Base-by-base conservation (phyloP, 2,329 filamentous ascomycete species). In the Talaromyces sp. region DNA sequence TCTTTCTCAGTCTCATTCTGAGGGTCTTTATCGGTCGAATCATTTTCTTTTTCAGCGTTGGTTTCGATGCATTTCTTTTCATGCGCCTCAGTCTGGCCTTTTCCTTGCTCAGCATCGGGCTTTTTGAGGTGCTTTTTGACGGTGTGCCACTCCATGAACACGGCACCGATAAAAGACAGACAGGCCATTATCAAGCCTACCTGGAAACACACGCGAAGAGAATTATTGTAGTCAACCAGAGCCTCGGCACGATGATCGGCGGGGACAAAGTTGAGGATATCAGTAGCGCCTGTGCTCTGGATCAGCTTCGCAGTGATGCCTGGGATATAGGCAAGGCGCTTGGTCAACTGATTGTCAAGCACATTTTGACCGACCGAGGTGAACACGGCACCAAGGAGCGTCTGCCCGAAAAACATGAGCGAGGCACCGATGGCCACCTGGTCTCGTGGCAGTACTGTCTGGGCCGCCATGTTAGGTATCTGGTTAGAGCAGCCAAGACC, bases 401-500 rank as follows among this genome's bases (percentile, higher is more conserved):
- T 61, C 53, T 70, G 68, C 8, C 59, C 51, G 49, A 69, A 68
- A 50, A 70, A 65, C 60, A 70, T 68, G 32, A 71, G 59, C 0
- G 67, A 64, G 14, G 64, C 63, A 8, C 67, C 69, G 6, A 61
- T 67, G n/a, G 69, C 56, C 9, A 73, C 68, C 55, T 73, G 70
- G 14, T 66, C 56, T 10, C 62, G 62, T 10, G 66, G 59, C 2
- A 73, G 65, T 14, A 63, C 35, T 60, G 63, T 66, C 59, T 71
- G 70, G 19, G 67, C 64, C 19, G 64, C 65, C 8, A 71, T 58
- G n/a, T 58, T 64, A 21, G 64, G 64, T 17, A 64, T 64, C 54
- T 71, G 68, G 60, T 71, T 65, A 27, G 69, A 68, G 19, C 67
- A 55, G 5, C 69, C 70, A 13, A 69, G 56, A 1, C 73, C 73